Conservation (phyloP, 2,329 filamentous ascomycete species). For the Mycosphaerella sp. region DNA sequence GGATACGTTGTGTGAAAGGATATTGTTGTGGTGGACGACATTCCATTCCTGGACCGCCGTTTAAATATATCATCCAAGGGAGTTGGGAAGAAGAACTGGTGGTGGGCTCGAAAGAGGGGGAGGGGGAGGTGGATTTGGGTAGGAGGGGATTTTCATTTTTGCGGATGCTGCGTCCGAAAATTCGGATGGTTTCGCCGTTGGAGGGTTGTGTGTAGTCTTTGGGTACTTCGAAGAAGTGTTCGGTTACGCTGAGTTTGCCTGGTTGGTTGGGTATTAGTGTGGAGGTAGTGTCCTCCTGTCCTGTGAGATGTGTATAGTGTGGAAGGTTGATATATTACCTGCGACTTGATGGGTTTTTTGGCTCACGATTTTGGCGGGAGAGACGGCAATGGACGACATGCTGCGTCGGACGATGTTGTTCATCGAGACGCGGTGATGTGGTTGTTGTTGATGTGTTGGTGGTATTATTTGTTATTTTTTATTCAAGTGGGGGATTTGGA, state of each 20-base stretch:
- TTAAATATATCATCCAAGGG: constrained; percentile 64
- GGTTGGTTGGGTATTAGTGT: not conserved
- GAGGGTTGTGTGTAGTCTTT: constrained; percentile 62
- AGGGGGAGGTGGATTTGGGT: constrained; percentile 47
- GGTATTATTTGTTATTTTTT: too few relatives aligned
- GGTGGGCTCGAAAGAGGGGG: constrained; percentile 35
- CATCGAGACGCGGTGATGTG: not conserved
- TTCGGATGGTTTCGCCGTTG: constrained; percentile 54
- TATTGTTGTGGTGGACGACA: constrained; percentile 69
- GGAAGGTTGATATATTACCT: constrained; percentile 29
- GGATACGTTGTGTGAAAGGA: constrained; percentile 60
- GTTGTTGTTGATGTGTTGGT: not conserved
- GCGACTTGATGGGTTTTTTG: constrained; percentile 42
- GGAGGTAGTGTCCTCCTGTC: not conserved
- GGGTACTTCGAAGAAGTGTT: constrained; percentile 82
- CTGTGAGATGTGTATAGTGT: not conserved
- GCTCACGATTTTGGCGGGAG: constrained; percentile 43
- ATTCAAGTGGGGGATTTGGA: too few relatives aligned
- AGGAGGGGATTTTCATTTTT: constrained; percentile 55
- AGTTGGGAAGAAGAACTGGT: constrained; percentile 40
- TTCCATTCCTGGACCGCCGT: constrained; percentile 79
- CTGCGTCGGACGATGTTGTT: constrained; percentile 24
- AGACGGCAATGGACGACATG: constrained; percentile 31
- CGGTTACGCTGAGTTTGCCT: constrained; percentile 71
- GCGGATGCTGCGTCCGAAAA: constrained; percentile 71